Evolutionary conservation across 2,329 filamentous ascomycete species (phyloP).

Genomic region (Aspergillus fischeri): DNA sequence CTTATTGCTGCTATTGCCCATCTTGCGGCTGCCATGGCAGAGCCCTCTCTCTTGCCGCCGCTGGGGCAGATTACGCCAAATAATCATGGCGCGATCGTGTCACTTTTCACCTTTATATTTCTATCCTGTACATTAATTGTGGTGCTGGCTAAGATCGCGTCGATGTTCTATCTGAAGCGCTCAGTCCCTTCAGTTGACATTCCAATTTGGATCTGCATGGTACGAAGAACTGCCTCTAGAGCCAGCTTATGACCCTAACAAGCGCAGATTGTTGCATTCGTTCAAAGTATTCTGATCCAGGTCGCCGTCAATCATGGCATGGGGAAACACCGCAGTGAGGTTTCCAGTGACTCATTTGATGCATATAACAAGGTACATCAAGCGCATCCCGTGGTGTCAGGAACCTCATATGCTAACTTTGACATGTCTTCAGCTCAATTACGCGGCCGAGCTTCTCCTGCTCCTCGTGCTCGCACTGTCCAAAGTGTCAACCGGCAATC

Average conservation of each 20-base stretch:
- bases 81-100: not conserved
- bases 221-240: not conserved
- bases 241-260: not conserved
- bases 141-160: not conserved
- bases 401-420: not conserved
- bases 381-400: not conserved
- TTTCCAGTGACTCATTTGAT: not conserved
- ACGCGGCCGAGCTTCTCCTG: not conserved
- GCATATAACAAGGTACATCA: not conserved
- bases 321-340: not conserved
- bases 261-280: not conserved
- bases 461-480: not conserved
- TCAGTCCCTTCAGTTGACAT: not conserved
- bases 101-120: not conserved
- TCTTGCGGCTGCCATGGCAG: not conserved
- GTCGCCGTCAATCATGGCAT: not conserved
- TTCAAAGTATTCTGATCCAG: not conserved
- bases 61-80: not conserved
- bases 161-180: not conserved
- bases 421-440: not conserved
- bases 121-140: not conserved
- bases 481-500: not conserved
- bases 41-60: not conserved
- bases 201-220: not conserved
- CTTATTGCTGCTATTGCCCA: not conserved